Percentiles rank a stretch among this genome's conserved stretches.
phyloP scores from a whole-genome alignment of 2,329 filamentous ascomycete genomes.

The Colletotrichum simmondsii region DNA sequence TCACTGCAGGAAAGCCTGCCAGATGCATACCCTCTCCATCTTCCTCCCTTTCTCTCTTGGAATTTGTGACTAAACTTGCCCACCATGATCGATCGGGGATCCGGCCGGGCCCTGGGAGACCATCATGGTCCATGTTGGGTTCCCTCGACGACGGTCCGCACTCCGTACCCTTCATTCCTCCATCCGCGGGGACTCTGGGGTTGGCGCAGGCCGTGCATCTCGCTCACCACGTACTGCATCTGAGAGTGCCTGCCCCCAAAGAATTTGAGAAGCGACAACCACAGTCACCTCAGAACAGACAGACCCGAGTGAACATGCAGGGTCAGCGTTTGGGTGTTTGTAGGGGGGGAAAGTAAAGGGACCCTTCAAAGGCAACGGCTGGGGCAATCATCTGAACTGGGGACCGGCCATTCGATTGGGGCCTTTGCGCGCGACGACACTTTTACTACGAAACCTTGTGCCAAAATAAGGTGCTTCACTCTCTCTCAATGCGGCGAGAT shows the following conservation, averaged over 20 bases:
- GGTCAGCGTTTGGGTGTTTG: slow-evolving; percentile 1
- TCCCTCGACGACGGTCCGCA: too few species aligned
- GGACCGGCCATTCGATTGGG: not conserved
- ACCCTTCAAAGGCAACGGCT: not conserved
- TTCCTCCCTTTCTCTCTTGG: too few species aligned
- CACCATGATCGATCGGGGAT: too few species aligned
- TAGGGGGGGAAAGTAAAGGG: not conserved
- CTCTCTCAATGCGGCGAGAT: not conserved
- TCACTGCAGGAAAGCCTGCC: not conserved
- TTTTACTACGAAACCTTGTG: slow-evolving; percentile 15
- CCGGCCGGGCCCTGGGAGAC: too few species aligned
- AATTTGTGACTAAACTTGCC: not conserved
- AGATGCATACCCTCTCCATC: not conserved
- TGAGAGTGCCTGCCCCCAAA: too few species aligned
- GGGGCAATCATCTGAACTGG: slow-evolving; percentile 15
- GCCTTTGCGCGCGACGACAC: not conserved
- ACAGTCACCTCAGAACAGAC: too few species aligned
- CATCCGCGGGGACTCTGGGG: too few species aligned
- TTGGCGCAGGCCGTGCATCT: too few species aligned
- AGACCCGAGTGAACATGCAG: not conserved
- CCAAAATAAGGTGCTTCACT: slow-evolving; percentile 1
- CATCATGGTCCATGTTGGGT: too few species aligned
- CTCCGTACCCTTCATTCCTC: too few species aligned
- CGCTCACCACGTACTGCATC: too few species aligned
- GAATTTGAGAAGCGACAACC: not conserved